These are phyloP conservation scores for Syncephalastrum sp. DNA, from an alignment of 371 early-diverging fungal genomes.

Conservation along the genomic window DNA sequence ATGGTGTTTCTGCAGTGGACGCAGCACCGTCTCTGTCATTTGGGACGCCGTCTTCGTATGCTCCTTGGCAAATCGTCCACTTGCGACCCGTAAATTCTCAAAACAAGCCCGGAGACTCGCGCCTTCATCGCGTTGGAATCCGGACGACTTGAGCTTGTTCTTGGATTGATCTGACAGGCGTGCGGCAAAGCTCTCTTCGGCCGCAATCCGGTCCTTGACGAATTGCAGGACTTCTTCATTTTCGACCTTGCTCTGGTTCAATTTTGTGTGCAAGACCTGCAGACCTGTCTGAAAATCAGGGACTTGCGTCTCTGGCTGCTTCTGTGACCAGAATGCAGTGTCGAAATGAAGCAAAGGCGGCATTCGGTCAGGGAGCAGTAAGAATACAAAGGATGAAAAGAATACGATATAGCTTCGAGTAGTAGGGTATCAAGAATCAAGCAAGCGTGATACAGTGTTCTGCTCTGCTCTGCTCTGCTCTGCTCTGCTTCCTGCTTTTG, in stretches of 20 bases:
- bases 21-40: conserved; percentile 56
- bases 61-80: conserved; percentile 53
- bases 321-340: conserved; percentile 48
- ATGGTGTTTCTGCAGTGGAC: conserved; percentile 59
- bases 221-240: conserved; percentile 71
- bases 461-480: no score
- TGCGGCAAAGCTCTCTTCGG: conserved; percentile 62
- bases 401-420: no score
- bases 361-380: conserved; percentile 12
- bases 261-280: conserved; percentile 64
- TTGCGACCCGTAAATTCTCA: conserved; percentile 60
- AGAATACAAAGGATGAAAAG: no score
- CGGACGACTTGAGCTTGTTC: conserved; percentile 32
- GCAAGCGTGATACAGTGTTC: no score
- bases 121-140: conserved; percentile 75
- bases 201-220: conserved; percentile 64
- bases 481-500: no score
- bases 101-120: conserved; percentile 68
- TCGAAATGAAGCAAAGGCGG: conserved; percentile 41
- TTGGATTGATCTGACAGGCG: conserved; percentile 57
- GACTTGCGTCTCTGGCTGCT: conserved; percentile 26
- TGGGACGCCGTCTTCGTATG: conserved; percentile 57
- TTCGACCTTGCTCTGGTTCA: conserved; percentile 69
- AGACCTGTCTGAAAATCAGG: conserved; percentile 56
- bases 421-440: no score